Evolutionary conservation across 805 yeast species (phyloP).

Genomic region (Saccharomycopsis fodiens): DNA sequence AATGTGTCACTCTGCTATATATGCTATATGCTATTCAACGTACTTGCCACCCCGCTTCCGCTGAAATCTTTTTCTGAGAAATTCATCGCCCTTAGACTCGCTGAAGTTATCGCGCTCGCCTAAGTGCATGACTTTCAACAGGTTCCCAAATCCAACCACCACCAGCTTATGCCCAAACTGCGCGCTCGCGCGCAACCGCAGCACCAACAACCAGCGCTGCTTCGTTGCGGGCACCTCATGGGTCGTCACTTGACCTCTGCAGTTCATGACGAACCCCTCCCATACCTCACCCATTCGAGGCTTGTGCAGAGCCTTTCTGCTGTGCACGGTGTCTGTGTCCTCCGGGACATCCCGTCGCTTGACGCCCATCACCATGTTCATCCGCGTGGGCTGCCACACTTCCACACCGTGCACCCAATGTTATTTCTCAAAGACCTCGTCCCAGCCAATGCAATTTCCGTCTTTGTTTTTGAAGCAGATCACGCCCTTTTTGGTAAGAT

Average conservation of each 20-base stretch:
- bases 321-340: not conserved
- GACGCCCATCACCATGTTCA: conserved; percentile 69
- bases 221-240: conserved; percentile 50
- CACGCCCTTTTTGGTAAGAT: conserved; percentile 60
- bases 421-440: conserved; percentile 60
- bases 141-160: conserved; percentile 66
- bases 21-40: too few relatives aligned
- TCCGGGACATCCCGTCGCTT: conserved; percentile 32
- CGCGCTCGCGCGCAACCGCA: conserved; percentile 51
- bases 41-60: too few relatives aligned
- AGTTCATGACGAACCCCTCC: conserved; percentile 78
- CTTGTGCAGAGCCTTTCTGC: not conserved
- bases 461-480: conserved; percentile 85
- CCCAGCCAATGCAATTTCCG: conserved; percentile 82
- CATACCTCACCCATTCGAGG: conserved; percentile 38
- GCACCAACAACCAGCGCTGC: conserved; percentile 40
- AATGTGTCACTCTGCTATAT: too few relatives aligned
- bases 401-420: conserved; percentile 62
- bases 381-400: conserved; percentile 73
- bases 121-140: conserved; percentile 62
- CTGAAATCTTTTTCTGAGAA: too few relatives aligned
- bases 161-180: conserved; percentile 75
- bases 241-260: conserved; percentile 53
- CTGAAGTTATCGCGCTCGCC: too few relatives aligned
- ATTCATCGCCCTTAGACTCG: too few relatives aligned